These are phyloP conservation scores for Carex scoparia DNA, from an alignment of 176 grass and related monocot species.

Conservation along the genomic window DNA sequence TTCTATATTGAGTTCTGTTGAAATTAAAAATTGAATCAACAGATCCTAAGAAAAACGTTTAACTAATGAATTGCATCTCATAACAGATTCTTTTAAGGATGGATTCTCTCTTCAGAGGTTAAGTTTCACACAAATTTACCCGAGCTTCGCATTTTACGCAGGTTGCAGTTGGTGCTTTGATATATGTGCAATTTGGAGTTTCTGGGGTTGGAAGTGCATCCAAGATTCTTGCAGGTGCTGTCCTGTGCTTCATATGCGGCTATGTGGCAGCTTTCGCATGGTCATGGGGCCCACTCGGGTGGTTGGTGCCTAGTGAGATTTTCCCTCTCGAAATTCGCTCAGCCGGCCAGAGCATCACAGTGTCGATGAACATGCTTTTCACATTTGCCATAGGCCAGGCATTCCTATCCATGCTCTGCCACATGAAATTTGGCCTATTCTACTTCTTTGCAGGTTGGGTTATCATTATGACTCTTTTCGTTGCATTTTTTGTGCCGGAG, in stretches of 20 bases:
- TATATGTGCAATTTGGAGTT: not conserved
- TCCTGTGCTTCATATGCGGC: not conserved
- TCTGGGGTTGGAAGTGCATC: not conserved
- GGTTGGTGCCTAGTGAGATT: slow-evolving; percentile 17
- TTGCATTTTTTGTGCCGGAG: slow-evolving; percentile 14
- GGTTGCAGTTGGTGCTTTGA: not conserved
- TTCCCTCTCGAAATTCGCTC: slow-evolving; percentile 22
- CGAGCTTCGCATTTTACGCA: not conserved
- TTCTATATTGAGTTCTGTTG: not conserved
- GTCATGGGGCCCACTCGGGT: slow-evolving; percentile 25
- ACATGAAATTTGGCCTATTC: slow-evolving; percentile 15
- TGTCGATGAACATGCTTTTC: slow-evolving; percentile 16
- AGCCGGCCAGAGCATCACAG: slow-evolving; percentile 13
- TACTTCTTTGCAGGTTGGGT: slow-evolving; percentile 15
- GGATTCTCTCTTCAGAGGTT: not conserved
- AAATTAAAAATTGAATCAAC: not conserved
- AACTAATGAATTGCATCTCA: not conserved
- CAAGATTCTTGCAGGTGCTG: not conserved
- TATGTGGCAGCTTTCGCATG: slow-evolving; percentile 18
- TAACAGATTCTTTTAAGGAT: not conserved
- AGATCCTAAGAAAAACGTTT: no score
- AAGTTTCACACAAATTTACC: not conserved
- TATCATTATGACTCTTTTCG: slow-evolving; percentile 16
- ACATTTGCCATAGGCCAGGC: slow-evolving; percentile 14
- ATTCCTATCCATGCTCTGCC: slow-evolving; percentile 10